Evolutionary conservation across 163 green algal genomes (phyloP).

Genomic region (Scenedesmus sp.): DNA sequence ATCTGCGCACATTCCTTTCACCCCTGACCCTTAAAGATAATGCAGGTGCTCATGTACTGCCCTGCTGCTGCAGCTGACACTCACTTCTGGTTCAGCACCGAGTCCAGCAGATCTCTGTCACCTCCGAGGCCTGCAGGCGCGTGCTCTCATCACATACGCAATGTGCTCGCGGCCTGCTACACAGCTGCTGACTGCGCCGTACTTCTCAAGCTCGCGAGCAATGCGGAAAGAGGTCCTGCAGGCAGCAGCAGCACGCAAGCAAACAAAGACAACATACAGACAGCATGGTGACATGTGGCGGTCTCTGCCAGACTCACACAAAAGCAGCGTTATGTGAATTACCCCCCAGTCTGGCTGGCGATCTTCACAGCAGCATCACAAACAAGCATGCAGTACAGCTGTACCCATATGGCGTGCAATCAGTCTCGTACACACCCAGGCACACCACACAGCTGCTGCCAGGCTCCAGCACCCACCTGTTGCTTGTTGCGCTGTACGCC

Average conservation of each 20-base stretch:
- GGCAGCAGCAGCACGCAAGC: neutral
- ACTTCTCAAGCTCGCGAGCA: conserved; percentile 90
- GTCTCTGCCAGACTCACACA: neutral
- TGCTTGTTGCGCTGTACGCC: conserved; percentile 91
- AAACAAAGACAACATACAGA: neutral
- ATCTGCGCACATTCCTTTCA: no score
- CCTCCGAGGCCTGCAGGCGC: conserved; percentile 82
- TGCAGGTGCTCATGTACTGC: neutral
- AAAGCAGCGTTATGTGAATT: no score
- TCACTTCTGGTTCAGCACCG: conserved; percentile 86
- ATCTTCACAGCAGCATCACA: no score
- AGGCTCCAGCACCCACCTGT: conserved; percentile 59
- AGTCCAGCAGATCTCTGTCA: conserved; percentile 94
- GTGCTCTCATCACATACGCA: conserved; percentile 85
- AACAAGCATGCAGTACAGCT: no score
- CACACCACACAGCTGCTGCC: neutral
- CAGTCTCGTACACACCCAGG: no score
- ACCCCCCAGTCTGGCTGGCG: no score
- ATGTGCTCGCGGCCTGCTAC: conserved; percentile 90
- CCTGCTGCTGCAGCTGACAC: neutral
- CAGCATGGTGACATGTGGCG: neutral
- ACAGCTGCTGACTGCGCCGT: conserved; percentile 88
- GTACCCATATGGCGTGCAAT: no score
- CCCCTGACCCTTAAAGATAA: neutral
- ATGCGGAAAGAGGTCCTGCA: conserved; percentile 89